These are phyloP conservation scores for Przewalskia tangutica DNA, from an alignment of 257 asterid species.

Conservation along the genomic window DNA sequence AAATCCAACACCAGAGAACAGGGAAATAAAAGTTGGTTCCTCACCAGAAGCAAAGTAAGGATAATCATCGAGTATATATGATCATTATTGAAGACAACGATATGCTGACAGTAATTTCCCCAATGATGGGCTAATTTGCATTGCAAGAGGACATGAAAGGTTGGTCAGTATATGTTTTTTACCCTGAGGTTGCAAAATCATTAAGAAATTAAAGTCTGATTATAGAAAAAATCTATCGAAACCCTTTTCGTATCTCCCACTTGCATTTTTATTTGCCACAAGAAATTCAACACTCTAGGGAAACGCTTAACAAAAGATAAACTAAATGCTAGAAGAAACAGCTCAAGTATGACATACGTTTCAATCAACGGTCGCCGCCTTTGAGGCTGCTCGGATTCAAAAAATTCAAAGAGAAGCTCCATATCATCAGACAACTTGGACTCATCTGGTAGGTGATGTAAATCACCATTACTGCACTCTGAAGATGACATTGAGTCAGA, in stretches of 20 bases:
- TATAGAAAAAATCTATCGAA: not conserved
- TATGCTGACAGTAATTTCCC: not conserved
- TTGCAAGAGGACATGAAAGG: not conserved
- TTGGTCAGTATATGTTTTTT: not conserved
- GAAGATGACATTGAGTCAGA: conserved; percentile 1
- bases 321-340: not conserved
- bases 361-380: conserved; percentile 20
- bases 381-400: conserved; percentile 25
- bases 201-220: not conserved
- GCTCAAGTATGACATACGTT: conserved; percentile 10
- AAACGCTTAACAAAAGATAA: not conserved
- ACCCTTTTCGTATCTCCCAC: not conserved
- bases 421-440: conserved; percentile 4
- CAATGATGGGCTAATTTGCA: no score
- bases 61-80: not conserved
- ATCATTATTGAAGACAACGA: not conserved
- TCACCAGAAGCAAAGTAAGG: not conserved
- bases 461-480: not conserved
- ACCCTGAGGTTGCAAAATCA: not conserved
- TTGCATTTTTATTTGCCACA: not conserved
- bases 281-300: not conserved
- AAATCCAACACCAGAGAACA: not conserved
- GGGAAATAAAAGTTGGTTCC: not conserved
- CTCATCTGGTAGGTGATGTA: not conserved
- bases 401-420: conserved; percentile 22